phyloP scores from a whole-genome alignment of 257 asterid species.

The Fraxinus anomala region DNA sequence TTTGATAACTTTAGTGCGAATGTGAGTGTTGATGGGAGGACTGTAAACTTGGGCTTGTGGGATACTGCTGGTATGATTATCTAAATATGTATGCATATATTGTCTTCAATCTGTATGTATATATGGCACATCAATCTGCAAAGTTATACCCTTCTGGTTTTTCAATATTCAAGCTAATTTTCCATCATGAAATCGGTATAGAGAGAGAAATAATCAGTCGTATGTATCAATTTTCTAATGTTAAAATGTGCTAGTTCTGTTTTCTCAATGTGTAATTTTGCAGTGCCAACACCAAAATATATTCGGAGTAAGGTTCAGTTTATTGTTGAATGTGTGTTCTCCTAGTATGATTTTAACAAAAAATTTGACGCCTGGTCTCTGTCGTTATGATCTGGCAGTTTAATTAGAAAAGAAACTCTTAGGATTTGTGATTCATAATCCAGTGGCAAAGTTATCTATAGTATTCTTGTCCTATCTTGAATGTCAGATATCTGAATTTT shows the following conservation, averaged over 20 bases:
- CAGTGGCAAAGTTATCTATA: neutral
- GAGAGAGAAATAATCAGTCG: neutral
- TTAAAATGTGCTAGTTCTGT: neutral
- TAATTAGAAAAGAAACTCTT: neutral
- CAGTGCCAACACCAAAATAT: neutral
- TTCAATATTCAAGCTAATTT: neutral
- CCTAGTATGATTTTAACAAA: neutral
- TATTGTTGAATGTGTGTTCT: conserved; percentile 7
- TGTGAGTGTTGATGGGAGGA: conserved; percentile 52
- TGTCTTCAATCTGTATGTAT: neutral
- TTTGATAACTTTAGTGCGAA: conserved; percentile 61
- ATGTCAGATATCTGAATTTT: neutral
- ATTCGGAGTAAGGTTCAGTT: neutral
- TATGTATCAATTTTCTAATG: neutral
- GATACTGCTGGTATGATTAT: conserved; percentile 56
- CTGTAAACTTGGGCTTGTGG: conserved; percentile 65
- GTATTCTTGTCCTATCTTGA: neutral
- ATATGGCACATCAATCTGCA: neutral
- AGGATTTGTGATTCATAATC: neutral
- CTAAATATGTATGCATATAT: neutral
- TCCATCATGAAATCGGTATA: neutral
- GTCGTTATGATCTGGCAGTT: neutral
- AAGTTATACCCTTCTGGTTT: neutral
- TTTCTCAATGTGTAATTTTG: neutral
- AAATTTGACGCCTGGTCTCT: neutral